Base-by-base conservation (phyloP, 2,329 filamentous ascomycete genomes). In the Orbilia quercus region DNA sequence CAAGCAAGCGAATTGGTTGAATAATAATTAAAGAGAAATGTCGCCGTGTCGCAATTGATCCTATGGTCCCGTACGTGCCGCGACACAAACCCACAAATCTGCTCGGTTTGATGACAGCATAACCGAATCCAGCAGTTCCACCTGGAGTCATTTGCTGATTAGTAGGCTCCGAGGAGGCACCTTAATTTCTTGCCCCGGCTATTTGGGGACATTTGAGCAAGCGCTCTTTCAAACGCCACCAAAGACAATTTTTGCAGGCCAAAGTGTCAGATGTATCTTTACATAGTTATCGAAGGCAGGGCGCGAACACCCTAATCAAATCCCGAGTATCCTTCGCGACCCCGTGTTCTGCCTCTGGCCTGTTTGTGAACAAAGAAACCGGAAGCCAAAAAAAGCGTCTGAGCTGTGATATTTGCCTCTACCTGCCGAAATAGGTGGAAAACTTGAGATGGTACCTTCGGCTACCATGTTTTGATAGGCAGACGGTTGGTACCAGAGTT, bases 351-450 rank as follows among this genome's bases (percentile, higher is more conserved):
- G 59, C 38, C 48, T 47, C 59, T 51, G 36, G 34, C 50, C 53
- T 48, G 31, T 44, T 57, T 20, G 31, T 31, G 28, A 48, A 57
- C 40, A 53, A 28, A 38, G n/a, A n/a, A n/a, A n/a, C 55, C 48
- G 48, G 64, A 60, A 55, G 25, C 36, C 34, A 44, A 28, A 44
- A 2, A 12, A 36, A 18, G n/a, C n/a, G n/a, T n/a, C n/a, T n/a
- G 42, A 16, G 14, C 16, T 47, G 18, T 55, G 55, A 70, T 70
- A 40, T 60, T 59, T 47, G n/a, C 48, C 51, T 42, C 53, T 65
- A 72, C 59, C 67, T 72, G 67, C 67, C 67, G 51, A 53, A 72
- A 72, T 72, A 72, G 67, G 67, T 65, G 47, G 36, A 51, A 72
- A 65, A 60, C 36, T 48, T 59, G 67, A 72, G 67, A 65, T 60